These are phyloP conservation scores for Pestalotiopsis sp. DNA, from an alignment of 2,329 filamentous ascomycete genomes.

Conservation along the genomic window DNA sequence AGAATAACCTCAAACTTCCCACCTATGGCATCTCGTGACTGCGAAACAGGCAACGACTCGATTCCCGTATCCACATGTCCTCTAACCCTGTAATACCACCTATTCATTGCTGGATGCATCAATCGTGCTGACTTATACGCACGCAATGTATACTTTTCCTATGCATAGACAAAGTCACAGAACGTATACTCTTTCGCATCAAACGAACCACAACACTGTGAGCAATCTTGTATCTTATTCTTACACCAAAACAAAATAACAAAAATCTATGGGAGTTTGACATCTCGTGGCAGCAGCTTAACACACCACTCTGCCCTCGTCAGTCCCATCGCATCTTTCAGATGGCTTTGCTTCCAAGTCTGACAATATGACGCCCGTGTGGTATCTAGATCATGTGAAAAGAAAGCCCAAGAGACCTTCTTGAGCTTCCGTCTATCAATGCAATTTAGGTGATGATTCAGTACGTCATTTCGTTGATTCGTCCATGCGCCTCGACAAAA, in stretches of 20 bases:
- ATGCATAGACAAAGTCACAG: no score
- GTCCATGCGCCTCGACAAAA: neutral
- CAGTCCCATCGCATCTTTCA: neutral
- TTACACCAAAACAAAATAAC: neutral
- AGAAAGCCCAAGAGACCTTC: neutral
- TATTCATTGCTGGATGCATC: neutral
- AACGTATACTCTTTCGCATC: no score
- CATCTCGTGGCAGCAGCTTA: neutral
- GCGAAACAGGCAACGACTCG: neutral
- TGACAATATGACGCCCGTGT: neutral
- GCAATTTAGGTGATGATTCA: constrained; percentile 1
- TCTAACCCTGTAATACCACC: neutral
- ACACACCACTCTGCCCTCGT: neutral
- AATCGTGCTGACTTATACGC: no score
- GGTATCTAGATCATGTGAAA: neutral
- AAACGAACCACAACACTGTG: no score
- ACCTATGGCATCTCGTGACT: neutral
- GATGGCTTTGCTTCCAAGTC: neutral
- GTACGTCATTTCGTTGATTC: neutral
- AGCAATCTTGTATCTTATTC: neutral
- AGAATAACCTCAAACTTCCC: constrained; percentile 3
- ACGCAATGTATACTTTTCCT: no score
- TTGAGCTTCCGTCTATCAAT: constrained; percentile 3
- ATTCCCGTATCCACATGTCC: neutral
- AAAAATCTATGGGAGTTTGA: neutral